Evolutionary conservation across 1,284 basidiomycete genomes (phyloP).

Genomic region (Ganoderma lucidum): DNA sequence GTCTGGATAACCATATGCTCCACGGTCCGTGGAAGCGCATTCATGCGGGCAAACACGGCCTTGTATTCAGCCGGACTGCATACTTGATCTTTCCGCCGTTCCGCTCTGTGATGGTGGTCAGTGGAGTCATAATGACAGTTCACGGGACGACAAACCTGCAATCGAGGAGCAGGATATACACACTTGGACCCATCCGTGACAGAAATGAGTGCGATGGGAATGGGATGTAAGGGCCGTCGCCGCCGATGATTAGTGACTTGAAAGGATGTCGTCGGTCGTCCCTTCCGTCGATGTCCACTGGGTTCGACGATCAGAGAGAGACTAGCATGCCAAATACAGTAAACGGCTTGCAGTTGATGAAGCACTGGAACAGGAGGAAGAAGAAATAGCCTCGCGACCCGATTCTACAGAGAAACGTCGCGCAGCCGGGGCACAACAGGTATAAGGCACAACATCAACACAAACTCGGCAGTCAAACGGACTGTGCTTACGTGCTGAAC

Average conservation of each 20-base stretch:
- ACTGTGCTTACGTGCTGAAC: constrained; percentile 67
- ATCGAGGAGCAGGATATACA: constrained; percentile 82
- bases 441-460: constrained; percentile 17
- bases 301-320: not conserved
- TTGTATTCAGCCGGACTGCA: constrained; percentile 79
- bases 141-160: constrained; percentile 65
- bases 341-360: constrained; percentile 71
- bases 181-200: constrained; percentile 75
- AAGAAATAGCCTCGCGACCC: constrained; percentile 90
- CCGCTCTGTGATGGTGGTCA: constrained; percentile 62
- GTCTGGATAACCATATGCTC: constrained; percentile 87
- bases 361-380: constrained; percentile 93
- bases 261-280: constrained; percentile 72
- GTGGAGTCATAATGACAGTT: not conserved
- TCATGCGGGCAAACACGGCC: constrained; percentile 72
- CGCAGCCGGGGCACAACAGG: constrained; percentile 2
- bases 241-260: constrained; percentile 80
- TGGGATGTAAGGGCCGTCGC: constrained; percentile 78
- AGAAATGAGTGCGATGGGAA: constrained; percentile 86
- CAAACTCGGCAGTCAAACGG: constrained; percentile 12
- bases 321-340: not conserved
- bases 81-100: constrained; percentile 83
- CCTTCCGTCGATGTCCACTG: constrained; percentile 79
- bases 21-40: constrained; percentile 64
- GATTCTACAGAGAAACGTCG: constrained; percentile 54